Conservation (phyloP, 805 yeast species). For the Starmerella khaoyaiensis region DNA sequence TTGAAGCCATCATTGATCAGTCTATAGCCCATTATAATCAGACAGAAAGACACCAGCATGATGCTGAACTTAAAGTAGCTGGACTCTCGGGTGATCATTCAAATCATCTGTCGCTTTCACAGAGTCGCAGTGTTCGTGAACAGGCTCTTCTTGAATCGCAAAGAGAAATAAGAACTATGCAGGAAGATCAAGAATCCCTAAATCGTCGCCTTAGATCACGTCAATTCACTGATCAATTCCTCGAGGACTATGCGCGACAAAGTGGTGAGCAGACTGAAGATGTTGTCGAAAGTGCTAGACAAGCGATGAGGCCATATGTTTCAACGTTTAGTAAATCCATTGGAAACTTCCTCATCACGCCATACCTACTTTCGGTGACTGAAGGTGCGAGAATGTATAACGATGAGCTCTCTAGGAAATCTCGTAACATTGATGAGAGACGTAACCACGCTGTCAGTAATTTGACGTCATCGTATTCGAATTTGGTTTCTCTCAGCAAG, state of each 20-base stretch:
- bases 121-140: background rate
- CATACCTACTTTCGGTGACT: conserved; percentile 7
- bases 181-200: conserved; percentile 8
- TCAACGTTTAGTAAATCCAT: conserved; percentile 1
- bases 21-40: no score
- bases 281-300: background rate
- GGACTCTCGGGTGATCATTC: background rate
- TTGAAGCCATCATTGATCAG: no score
- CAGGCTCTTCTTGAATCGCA: conserved; percentile 1
- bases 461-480: conserved; percentile 1
- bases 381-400: conserved; percentile 6
- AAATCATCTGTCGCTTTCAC: background rate
- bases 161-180: background rate
- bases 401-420: background rate
- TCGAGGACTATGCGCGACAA: background rate
- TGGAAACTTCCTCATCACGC: conserved; percentile 6
- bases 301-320: conserved; percentile 6
- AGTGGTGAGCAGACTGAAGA: conserved; percentile 1
- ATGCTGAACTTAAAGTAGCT: background rate
- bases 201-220: conserved; percentile 7
- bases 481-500: conserved; percentile 1
- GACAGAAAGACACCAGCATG: no score
- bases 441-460: background rate
- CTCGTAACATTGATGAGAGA: background rate
- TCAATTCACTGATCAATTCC: conserved; percentile 5